A percentile compares a stretch with the other conserved stretches of the same genome.
Conservation (phyloP, 192 early-diverging fungal species). For the Rhizoclosmatium sp. region DNA sequence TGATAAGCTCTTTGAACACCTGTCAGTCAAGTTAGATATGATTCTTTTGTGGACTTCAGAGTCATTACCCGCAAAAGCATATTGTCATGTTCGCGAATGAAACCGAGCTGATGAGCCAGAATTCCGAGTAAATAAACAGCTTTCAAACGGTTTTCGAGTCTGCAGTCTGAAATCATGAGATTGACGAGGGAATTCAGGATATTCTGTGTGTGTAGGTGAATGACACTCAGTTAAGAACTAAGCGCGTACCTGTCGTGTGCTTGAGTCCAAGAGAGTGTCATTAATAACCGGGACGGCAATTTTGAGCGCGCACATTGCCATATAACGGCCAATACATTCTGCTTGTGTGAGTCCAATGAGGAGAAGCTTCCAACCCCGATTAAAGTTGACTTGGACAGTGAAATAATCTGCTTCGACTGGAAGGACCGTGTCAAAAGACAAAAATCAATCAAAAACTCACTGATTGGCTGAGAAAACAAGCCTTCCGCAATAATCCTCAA, state of each 20-base stretch:
- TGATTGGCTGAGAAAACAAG: constrained; percentile 46
- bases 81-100: constrained; percentile 55
- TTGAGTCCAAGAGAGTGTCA: constrained; percentile 60
- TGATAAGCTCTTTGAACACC: constrained; percentile 58
- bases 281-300: constrained; percentile 59
- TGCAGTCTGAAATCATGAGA: constrained; percentile 58
- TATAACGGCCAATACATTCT: constrained; percentile 59
- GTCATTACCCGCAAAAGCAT: constrained; percentile 48
- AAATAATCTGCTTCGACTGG: constrained; percentile 59
- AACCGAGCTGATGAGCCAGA: constrained; percentile 52
- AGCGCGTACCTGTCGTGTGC: constrained; percentile 48
- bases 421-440: background rate
- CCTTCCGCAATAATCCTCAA: constrained; percentile 56
- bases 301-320: constrained; percentile 57
- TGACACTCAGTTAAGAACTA: constrained; percentile 3
- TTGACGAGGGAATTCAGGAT: constrained; percentile 53
- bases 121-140: constrained; percentile 61
- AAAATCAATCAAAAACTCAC: constrained; percentile 29
- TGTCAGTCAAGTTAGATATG: constrained; percentile 26
- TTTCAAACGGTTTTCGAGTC: constrained; percentile 60
- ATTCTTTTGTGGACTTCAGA: constrained; percentile 12
- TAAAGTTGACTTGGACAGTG: constrained; percentile 61
- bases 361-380: constrained; percentile 65
- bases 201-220: constrained; percentile 24
- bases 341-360: constrained; percentile 61